Evolutionary conservation across 2,329 filamentous ascomycete species (phyloP).

Genomic region (Penicillium sp.): DNA sequence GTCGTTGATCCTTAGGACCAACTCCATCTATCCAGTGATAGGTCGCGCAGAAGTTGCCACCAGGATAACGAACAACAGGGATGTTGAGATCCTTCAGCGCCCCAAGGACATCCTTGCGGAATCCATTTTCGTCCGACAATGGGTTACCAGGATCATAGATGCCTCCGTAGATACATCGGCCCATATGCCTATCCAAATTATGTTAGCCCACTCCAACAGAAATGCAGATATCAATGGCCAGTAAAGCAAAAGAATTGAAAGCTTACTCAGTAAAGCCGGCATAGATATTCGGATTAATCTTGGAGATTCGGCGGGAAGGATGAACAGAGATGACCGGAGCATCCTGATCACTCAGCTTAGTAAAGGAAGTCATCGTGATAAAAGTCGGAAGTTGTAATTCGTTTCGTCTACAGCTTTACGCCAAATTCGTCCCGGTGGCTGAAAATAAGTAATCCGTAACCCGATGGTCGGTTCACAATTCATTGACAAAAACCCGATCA

Average conservation of each 20-base stretch:
- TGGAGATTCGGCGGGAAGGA: slow-evolving; percentile 64
- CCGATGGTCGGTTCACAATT: not conserved
- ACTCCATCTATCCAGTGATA: slow-evolving; percentile 85
- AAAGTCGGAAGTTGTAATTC: not conserved
- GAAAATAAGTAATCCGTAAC: slow-evolving; percentile 1
- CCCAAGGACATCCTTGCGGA: slow-evolving; percentile 75
- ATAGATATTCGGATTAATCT: slow-evolving; percentile 80
- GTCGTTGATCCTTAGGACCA: slow-evolving; percentile 70
- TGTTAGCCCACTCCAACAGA: slow-evolving; percentile 9
- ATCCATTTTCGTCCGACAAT: slow-evolving; percentile 73
- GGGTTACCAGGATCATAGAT: slow-evolving; percentile 77
- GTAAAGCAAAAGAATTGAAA: not conserved
- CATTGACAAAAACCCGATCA: not conserved
- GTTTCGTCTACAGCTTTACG: not conserved
- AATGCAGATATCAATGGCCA: not conserved
- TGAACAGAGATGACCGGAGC: slow-evolving; percentile 67
- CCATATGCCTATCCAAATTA: slow-evolving; percentile 68
- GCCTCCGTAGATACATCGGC: slow-evolving; percentile 82
- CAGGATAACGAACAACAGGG: slow-evolving; percentile 77
- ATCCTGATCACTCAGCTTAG: slow-evolving; percentile 62
- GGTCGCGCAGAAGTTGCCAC: slow-evolving; percentile 81
- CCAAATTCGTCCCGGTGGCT: slow-evolving; percentile 3
- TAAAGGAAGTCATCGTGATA: slow-evolving; percentile 75
- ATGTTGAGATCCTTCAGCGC: slow-evolving; percentile 72
- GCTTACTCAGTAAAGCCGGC: slow-evolving; percentile 76